phyloP scores from a whole-genome alignment of 2,329 filamentous ascomycete genomes.

The Nothopassalora personata region DNA sequence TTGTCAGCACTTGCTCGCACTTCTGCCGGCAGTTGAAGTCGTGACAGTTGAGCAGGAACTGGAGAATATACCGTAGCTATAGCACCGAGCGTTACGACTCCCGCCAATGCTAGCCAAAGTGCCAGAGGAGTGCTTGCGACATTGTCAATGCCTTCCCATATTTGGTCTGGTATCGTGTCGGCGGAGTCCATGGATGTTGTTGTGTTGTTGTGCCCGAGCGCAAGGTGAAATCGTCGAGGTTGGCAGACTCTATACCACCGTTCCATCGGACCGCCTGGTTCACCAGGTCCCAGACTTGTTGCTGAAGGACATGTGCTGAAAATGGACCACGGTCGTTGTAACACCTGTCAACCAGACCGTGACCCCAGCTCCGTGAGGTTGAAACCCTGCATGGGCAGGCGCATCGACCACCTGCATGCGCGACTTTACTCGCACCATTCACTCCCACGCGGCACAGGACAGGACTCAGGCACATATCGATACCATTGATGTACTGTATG shows the following conservation, averaged over 20 bases:
- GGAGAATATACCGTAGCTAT: conserved; percentile 9
- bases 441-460: too few relatives aligned
- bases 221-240: not conserved
- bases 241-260: not conserved
- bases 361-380: not conserved
- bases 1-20: conserved; percentile 6
- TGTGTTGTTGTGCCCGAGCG: not conserved
- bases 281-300: not conserved
- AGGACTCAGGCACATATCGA: too few relatives aligned
- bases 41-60: not conserved
- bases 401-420: not conserved
- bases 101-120: conserved; percentile 24
- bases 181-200: conserved; percentile 27
- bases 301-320: not conserved
- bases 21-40: not conserved
- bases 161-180: conserved; percentile 26
- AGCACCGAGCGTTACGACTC: conserved; percentile 16
- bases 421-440: not conserved
- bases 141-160: conserved; percentile 27
- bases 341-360: not conserved
- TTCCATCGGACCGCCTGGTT: not conserved
- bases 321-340: not conserved
- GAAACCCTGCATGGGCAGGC: not conserved
- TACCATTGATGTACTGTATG: too few relatives aligned
- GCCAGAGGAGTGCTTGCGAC: conserved; percentile 21